Percentiles rank a stretch among this genome's conserved stretches.
These are phyloP conservation scores for Globisporangium ultimum DNA, from an alignment of 352 stramenopile species.

Conservation along the genomic window DNA sequence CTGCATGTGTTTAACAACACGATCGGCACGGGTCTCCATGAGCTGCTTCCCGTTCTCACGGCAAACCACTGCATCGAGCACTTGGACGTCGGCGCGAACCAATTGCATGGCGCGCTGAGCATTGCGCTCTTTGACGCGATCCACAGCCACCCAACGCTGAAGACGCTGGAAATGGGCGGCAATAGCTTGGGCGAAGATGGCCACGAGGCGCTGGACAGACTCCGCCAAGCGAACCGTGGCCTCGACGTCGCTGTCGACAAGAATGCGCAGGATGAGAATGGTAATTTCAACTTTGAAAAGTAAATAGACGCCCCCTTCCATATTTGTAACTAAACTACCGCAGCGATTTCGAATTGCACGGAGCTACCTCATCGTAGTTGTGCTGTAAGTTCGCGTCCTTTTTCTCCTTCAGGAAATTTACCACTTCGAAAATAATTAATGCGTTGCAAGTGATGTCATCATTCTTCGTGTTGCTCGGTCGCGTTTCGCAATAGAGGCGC, in stretches of 20 bases:
- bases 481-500: slow-evolving; percentile 26
- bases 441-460: slow-evolving; percentile 1
- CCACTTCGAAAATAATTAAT: slow-evolving; percentile 1
- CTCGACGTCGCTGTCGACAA: slow-evolving; percentile 83
- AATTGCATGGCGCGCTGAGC: slow-evolving; percentile 57
- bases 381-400: too few species aligned
- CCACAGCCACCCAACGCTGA: slow-evolving; percentile 60
- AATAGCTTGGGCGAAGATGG: slow-evolving; percentile 74
- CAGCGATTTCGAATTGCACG: too few species aligned
- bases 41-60: slow-evolving; percentile 46
- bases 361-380: too few species aligned
- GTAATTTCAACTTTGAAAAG: slow-evolving; percentile 36
- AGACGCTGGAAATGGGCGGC: slow-evolving; percentile 81
- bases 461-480: slow-evolving; percentile 19
- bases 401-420: background rate
- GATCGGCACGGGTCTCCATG: slow-evolving; percentile 40
- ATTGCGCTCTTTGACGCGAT: slow-evolving; percentile 60
- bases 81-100: slow-evolving; percentile 69
- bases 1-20: slow-evolving; percentile 83
- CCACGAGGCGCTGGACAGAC: slow-evolving; percentile 53
- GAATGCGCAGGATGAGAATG: slow-evolving; percentile 69
- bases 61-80: slow-evolving; percentile 56
- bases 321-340: too few species aligned
- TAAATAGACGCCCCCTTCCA: background rate
- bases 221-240: slow-evolving; percentile 47